Evolutionary conservation across 768 basidiomycete genomes (phyloP).

Genomic region (Scleroderma citrinum): DNA sequence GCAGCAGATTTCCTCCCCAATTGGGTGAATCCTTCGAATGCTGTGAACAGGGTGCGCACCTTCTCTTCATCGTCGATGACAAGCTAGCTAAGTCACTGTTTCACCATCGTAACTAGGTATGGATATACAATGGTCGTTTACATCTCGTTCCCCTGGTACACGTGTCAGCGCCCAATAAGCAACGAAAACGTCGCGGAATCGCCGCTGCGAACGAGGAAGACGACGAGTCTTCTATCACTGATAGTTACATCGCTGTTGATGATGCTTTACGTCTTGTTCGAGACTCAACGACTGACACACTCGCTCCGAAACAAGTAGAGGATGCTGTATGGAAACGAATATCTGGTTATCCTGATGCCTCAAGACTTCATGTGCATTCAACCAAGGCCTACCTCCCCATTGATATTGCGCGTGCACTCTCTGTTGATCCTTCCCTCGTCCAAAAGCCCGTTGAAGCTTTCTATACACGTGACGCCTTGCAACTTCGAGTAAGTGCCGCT

Average conservation of each 20-base stretch:
- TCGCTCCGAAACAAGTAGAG: conserved; percentile 58
- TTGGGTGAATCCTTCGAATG: conserved; percentile 90
- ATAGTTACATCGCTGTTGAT: conserved; percentile 47
- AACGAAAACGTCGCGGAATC: conserved; percentile 34
- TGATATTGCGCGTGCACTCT: conserved; percentile 72
- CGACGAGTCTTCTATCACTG: conserved; percentile 20
- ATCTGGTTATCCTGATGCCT: conserved; percentile 65
- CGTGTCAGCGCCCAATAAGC: conserved; percentile 59
- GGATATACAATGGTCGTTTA: conserved; percentile 78
- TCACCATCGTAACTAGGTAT: conserved; percentile 58
- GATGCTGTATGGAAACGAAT: conserved; percentile 65
- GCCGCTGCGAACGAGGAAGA: conserved; percentile 43
- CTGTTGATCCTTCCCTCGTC: conserved; percentile 57
- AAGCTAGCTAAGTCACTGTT: conserved; percentile 28
- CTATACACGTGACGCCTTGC: conserved; percentile 90
- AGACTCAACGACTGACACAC: conserved; percentile 46
- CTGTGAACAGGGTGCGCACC: conserved; percentile 82
- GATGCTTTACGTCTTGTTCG: conserved; percentile 64
- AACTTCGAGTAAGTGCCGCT: conserved; percentile 65
- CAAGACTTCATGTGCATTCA: conserved; percentile 63
- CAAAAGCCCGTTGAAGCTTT: conserved; percentile 90
- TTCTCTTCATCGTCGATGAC: conserved; percentile 23
- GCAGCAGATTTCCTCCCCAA: conserved; percentile 83
- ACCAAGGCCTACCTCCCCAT: conserved; percentile 76
- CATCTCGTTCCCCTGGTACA: conserved; percentile 84